Evolutionary conservation across 2,329 filamentous ascomycete species (phyloP).

Genomic region (Colletotrichum tamarilloi): DNA sequence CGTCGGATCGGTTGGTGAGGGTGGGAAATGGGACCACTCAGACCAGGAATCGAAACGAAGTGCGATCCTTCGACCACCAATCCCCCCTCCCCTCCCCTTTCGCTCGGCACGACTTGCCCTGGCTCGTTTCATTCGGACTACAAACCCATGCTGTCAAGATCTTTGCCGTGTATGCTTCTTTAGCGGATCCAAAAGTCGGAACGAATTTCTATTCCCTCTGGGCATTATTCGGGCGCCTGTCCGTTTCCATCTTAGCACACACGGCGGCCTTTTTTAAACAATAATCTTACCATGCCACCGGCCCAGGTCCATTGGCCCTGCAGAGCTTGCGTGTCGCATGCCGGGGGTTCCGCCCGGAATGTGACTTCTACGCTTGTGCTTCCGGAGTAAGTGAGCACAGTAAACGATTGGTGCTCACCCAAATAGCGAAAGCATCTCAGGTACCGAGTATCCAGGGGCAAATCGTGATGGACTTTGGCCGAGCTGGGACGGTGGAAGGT

Average conservation of each 20-base stretch:
- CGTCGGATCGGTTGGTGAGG: neutral
- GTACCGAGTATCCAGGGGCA: neutral
- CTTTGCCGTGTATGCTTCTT: slow-evolving; percentile 21
- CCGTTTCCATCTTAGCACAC: neutral
- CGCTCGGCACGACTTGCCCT: slow-evolving; percentile 19
- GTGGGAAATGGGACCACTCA: slow-evolving; percentile 16
- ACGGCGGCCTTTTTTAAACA: neutral
- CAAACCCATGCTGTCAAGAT: slow-evolving; percentile 18
- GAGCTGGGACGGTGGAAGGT: neutral
- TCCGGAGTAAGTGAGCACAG: neutral
- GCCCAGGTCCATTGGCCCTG: neutral
- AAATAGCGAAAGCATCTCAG: neutral
- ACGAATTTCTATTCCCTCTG: neutral
- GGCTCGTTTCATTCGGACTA: neutral
- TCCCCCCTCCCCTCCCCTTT: neutral
- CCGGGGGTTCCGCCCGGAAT: neutral
- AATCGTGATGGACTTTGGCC: neutral
- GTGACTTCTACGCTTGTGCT: slow-evolving; percentile 7
- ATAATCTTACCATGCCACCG: neutral
- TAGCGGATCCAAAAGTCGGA: slow-evolving; percentile 20
- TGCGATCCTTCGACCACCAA: neutral
- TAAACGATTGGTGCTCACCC: neutral
- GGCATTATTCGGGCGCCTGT: neutral
- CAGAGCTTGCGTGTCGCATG: slow-evolving; percentile 15
- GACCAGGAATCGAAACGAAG: slow-evolving; percentile 15